phyloP scores from a whole-genome alignment of 2,329 filamentous ascomycete species.

The Alternaria dauci region DNA sequence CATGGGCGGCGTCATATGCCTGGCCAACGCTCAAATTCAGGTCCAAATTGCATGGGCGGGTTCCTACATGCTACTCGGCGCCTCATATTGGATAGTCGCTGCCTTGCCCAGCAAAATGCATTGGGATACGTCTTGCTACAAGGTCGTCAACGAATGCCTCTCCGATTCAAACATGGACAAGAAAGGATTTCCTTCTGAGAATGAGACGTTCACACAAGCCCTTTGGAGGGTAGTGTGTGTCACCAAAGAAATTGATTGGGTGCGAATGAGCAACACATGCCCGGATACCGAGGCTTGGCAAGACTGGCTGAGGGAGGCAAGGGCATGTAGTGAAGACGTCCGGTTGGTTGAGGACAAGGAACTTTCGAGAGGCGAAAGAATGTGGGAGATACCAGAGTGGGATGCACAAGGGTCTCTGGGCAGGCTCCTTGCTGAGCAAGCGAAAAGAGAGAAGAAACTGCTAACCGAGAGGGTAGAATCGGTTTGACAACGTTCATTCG shows the following conservation, averaged over 20 bases:
- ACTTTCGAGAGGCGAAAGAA: slow-evolving; percentile 23
- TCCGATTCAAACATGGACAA: slow-evolving; percentile 45
- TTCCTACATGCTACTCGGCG: slow-evolving; percentile 60
- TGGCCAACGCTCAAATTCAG: slow-evolving; percentile 59
- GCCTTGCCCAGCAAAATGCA: slow-evolving; percentile 57
- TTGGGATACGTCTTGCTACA: slow-evolving; percentile 59
- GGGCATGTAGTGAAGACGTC: slow-evolving; percentile 28
- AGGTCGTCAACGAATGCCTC: slow-evolving; percentile 50
- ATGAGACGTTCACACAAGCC: slow-evolving; percentile 56
- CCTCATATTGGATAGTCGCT: slow-evolving; percentile 61
- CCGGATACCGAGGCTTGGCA: slow-evolving; percentile 55
- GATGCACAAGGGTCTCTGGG: slow-evolving; percentile 39
- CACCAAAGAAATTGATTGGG: slow-evolving; percentile 56
- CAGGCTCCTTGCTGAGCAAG: slow-evolving; percentile 32
- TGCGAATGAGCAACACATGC: slow-evolving; percentile 51
- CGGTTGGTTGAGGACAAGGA: slow-evolving; percentile 17
- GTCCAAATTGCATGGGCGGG: slow-evolving; percentile 60
- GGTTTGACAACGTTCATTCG: slow-evolving; percentile 17
- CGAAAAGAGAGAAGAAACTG: slow-evolving; percentile 24
- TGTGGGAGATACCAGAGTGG: slow-evolving; percentile 48
- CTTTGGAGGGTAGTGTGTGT: slow-evolving; percentile 60
- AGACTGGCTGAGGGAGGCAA: slow-evolving; percentile 53
- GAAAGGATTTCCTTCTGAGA: slow-evolving; percentile 45
- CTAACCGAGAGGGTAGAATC: slow-evolving; percentile 24
- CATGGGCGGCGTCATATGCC: slow-evolving; percentile 62